phyloP scores from a whole-genome alignment of 2,329 filamentous ascomycete species.

The Colletotrichum ledebouriae region DNA sequence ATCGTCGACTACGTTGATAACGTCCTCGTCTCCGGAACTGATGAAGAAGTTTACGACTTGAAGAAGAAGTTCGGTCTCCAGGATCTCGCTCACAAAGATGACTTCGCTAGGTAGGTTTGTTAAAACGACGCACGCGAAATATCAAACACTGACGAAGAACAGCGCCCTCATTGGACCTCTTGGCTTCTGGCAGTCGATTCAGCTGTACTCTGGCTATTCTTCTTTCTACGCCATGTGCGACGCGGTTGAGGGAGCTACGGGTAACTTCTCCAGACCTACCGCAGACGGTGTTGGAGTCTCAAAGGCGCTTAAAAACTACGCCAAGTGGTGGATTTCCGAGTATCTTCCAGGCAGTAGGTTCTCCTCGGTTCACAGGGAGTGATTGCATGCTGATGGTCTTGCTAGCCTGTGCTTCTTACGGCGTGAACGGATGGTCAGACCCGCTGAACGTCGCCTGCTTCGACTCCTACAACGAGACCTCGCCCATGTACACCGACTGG shows the following conservation, averaged over 20 bases:
- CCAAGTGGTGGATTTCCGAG: conserved; percentile 63
- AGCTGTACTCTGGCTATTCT: conserved; percentile 52
- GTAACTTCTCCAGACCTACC: conserved; percentile 48
- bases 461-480: conserved; percentile 64
- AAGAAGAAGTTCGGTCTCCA: conserved; percentile 66
- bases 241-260: conserved; percentile 44
- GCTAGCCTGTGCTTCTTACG: conserved; percentile 60
- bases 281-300: conserved; percentile 63
- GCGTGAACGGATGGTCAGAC: conserved; percentile 60
- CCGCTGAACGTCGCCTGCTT: conserved; percentile 62
- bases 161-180: conserved; percentile 47
- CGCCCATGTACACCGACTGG: conserved; percentile 64
- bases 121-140: conserved; percentile 17
- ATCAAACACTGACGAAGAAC: background rate
- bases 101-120: conserved; percentile 57
- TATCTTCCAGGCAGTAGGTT: conserved; percentile 63
- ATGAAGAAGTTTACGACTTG: conserved; percentile 56
- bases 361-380: background rate
- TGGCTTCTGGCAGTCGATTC: conserved; percentile 53
- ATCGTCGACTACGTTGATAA: conserved; percentile 69
- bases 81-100: conserved; percentile 61
- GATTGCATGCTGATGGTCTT: conserved; percentile 7
- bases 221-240: conserved; percentile 55
- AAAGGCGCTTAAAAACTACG: conserved; percentile 67
- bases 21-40: conserved; percentile 57